Conservation (phyloP, 2,329 filamentous ascomycete genomes). For the Capronia americana region DNA sequence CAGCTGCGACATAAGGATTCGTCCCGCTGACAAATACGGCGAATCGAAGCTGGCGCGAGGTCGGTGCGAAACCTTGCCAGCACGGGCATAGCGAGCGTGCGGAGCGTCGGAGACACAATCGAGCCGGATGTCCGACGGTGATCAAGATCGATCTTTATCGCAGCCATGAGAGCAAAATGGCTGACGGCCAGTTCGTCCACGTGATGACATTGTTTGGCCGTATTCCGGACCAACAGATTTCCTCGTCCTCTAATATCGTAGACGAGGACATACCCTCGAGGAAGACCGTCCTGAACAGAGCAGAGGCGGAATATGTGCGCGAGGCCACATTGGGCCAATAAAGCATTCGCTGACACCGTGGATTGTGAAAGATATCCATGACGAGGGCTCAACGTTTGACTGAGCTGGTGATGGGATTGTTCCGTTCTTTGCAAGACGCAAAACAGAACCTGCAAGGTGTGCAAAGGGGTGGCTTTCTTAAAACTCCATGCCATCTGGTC, state of each 20-base stretch:
- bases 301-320: not conserved
- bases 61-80: not conserved
- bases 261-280: not conserved
- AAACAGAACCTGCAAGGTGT: not conserved
- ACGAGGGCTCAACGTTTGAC: not conserved
- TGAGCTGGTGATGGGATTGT: not conserved
- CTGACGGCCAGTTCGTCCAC: not conserved
- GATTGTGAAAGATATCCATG: not conserved
- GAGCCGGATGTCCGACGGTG: not conserved
- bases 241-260: not conserved
- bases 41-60: not conserved
- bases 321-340: not conserved
- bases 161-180: too few relatives aligned
- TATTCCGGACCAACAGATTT: not conserved
- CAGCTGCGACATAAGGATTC: not conserved
- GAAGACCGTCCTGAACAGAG: not conserved
- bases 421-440: not conserved
- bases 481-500: slow-evolving; percentile 68
- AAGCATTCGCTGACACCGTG: not conserved
- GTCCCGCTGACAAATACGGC: not conserved
- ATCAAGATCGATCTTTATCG: too few relatives aligned
- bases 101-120: not conserved
- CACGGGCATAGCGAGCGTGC: not conserved
- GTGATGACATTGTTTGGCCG: not conserved
- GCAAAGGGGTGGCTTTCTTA: slow-evolving; percentile 45